Percentiles rank a stretch among this genome's conserved stretches.
Conservation (phyloP, 164 flowering plant genomes). For the Annona cherimola region DNA sequence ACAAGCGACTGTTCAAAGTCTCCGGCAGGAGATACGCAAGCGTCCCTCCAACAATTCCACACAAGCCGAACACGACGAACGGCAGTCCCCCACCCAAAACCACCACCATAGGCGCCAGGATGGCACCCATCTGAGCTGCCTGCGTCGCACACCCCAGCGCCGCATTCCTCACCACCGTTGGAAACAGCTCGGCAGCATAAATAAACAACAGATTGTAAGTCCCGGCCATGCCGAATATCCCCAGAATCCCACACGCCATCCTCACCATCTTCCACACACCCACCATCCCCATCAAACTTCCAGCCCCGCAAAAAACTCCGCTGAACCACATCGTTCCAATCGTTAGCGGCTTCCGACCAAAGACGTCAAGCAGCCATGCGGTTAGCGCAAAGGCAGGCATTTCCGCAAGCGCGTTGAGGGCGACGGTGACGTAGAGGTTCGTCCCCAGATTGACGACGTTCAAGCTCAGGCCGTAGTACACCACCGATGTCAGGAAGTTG, state of each 20-base stretch:
- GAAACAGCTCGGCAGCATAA: constrained; percentile 80
- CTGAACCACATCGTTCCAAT: constrained; percentile 76
- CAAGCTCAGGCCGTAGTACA: constrained; percentile 84
- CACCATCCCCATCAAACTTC: constrained; percentile 26
- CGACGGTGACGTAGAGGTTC: constrained; percentile 66
- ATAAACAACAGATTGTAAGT: constrained; percentile 77
- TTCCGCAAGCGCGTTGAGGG: constrained; percentile 70
- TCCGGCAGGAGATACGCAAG: constrained; percentile 73
- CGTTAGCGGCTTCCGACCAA: constrained; percentile 68
- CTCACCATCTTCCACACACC: constrained; percentile 45
- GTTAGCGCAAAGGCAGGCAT: constrained; percentile 81
- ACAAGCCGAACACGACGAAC: constrained; percentile 56
- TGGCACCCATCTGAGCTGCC: constrained; percentile 88
- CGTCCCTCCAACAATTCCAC: constrained; percentile 59
- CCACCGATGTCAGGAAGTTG: constrained; percentile 57
- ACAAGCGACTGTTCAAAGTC: constrained; percentile 67
- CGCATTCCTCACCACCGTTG: constrained; percentile 88
- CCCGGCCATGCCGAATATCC: constrained; percentile 89
- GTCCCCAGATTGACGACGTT: constrained; percentile 86
- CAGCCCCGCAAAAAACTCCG: constrained; percentile 58
- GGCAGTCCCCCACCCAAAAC: constrained; percentile 68
- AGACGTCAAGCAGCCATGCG: constrained; percentile 48
- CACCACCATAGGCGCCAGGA: constrained; percentile 84
- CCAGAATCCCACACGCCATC: constrained; percentile 69
- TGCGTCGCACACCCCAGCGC: constrained; percentile 83